Percentiles rank a stretch among this genome's conserved stretches.
phyloP scores from a whole-genome alignment of 1,139 yeast species.

The Hyphopichia fennica region DNA sequence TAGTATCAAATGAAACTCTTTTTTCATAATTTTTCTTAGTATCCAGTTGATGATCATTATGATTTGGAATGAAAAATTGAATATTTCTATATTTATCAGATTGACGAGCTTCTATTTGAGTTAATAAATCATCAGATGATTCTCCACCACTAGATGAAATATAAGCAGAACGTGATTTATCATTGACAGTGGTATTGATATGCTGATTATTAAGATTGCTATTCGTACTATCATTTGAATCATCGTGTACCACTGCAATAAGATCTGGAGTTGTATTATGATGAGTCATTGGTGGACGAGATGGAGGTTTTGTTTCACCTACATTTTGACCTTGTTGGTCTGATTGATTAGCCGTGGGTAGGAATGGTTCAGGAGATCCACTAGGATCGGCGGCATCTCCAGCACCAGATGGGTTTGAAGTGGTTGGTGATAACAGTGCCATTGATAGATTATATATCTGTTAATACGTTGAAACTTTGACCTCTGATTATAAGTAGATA shows the following conservation, averaged over 20 bases:
- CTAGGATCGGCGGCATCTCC: too few species aligned
- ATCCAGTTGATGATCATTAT: constrained; percentile 9
- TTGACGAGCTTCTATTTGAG: constrained; percentile 16
- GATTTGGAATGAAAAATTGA: constrained; percentile 16
- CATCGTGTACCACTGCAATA: neutral
- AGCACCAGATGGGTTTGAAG: too few species aligned
- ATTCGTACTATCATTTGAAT: neutral
- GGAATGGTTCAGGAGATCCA: too few species aligned
- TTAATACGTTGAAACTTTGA: too few species aligned
- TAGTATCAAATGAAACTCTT: constrained; percentile 24
- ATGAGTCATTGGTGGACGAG: neutral
- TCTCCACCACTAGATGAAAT: neutral
- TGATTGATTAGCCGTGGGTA: too few species aligned
- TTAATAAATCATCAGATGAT: constrained; percentile 20
- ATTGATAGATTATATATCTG: too few species aligned
- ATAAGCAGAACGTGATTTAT: neutral
- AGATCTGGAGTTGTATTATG: neutral
- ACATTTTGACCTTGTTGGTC: neutral
- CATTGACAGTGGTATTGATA: neutral
- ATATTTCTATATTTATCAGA: constrained; percentile 23
- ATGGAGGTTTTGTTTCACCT: too few species aligned
- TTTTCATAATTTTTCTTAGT: constrained; percentile 13
- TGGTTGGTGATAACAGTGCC: too few species aligned
- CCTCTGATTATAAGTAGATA: too few species aligned
- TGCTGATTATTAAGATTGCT: neutral